Conservation (phyloP, 306 rosid species). For the Gastrolobium bilobum region DNA sequence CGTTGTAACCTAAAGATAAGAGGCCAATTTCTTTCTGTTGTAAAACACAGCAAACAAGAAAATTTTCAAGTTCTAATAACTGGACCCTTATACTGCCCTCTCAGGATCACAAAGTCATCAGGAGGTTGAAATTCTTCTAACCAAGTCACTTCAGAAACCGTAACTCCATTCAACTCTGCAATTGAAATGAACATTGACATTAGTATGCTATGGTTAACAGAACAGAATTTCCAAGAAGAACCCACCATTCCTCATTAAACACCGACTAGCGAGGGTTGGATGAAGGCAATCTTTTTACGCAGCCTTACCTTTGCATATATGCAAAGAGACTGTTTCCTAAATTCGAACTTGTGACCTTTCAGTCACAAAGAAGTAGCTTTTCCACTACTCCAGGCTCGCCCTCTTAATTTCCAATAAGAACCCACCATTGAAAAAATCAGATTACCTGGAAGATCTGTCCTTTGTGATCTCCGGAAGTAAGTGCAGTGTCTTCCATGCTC, state of each 20-base stretch:
- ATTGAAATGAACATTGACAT: conserved; percentile 13
- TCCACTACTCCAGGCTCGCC: no score
- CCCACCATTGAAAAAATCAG: not conserved
- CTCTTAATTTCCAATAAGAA: not conserved
- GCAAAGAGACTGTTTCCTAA: no score
- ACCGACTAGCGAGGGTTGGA: no score
- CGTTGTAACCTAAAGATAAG: conserved; percentile 55
- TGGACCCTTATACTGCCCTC: conserved; percentile 94
- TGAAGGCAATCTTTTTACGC: no score
- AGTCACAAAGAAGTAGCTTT: no score
- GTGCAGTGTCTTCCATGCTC: conserved; percentile 88
- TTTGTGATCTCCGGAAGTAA: conserved; percentile 79
- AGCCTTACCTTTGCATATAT: no score
- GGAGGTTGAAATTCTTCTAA: conserved; percentile 93
- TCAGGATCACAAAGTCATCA: conserved; percentile 87
- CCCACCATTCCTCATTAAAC: no score
- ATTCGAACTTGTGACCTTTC: no score
- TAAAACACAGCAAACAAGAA: conserved; percentile 51
- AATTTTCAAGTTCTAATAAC: conserved; percentile 79
- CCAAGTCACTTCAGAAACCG: conserved; percentile 73
- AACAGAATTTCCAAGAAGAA: not conserved
- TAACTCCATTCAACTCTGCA: conserved; percentile 71
- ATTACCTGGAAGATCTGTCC: conserved; percentile 82
- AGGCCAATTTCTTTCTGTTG: conserved; percentile 52
- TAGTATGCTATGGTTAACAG: conserved; percentile 2